A percentile compares a stretch with the other conserved stretches of the same genome.
phyloP scores from a whole-genome alignment of 495 filamentous ascomycete species.

The Neurospora hispaniola region DNA sequence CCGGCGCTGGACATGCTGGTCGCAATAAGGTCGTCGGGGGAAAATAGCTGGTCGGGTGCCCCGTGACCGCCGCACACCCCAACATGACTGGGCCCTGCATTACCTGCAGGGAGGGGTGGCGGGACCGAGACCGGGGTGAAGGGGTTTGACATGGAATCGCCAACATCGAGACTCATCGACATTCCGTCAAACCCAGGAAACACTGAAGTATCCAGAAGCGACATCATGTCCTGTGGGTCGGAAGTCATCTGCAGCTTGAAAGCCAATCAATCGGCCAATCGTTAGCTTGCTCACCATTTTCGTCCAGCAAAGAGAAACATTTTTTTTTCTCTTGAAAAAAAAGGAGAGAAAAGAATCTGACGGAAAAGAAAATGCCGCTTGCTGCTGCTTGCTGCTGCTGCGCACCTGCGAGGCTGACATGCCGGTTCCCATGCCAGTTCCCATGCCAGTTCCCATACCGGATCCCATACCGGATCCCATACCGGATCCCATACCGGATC shows the following conservation, averaged over 20 bases:
- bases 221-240: slow-evolving; percentile 28
- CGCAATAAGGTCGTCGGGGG: slow-evolving; percentile 8
- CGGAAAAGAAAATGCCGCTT: neutral
- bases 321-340: too few species aligned
- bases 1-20: slow-evolving; percentile 4
- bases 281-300: slow-evolving; percentile 10
- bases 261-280: slow-evolving; percentile 3
- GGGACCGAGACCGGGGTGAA: slow-evolving; percentile 9
- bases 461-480: neutral
- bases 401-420: slow-evolving; percentile 7
- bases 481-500: neutral
- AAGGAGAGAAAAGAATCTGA: neutral
- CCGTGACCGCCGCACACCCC: neutral
- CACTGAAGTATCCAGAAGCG: slow-evolving; percentile 28
- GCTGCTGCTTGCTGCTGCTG: neutral
- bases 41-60: slow-evolving; percentile 8
- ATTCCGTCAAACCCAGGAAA: slow-evolving; percentile 27
- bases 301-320: neutral
- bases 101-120: neutral
- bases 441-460: neutral
- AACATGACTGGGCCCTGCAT: neutral
- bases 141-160: slow-evolving; percentile 10
- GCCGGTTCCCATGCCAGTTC: slow-evolving; percentile 4
- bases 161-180: slow-evolving; percentile 27
- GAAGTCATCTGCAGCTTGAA: slow-evolving; percentile 16